These are phyloP conservation scores for Jaltomata sinuosa DNA, from an alignment of 257 asterid species.

Conservation along the genomic window DNA sequence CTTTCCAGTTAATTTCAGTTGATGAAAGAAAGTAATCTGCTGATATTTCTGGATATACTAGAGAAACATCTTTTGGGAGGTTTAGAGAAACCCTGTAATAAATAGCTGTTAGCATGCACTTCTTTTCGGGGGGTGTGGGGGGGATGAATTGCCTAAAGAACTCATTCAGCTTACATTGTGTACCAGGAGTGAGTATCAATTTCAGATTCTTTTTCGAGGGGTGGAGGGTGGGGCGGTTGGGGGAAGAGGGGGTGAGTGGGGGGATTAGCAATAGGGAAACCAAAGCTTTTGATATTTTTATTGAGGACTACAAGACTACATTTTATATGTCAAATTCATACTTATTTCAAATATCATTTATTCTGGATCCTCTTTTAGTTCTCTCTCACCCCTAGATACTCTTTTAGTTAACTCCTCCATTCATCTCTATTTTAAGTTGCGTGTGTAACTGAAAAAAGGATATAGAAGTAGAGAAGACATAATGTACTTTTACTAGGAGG, in stretches of 20 bases:
- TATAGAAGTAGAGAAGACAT: background rate
- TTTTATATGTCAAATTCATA: background rate
- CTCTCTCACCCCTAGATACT: background rate
- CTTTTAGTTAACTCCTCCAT: background rate
- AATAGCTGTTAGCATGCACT: background rate
- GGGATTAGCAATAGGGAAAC: background rate
- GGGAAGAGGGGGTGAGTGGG: background rate
- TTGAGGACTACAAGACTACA: background rate
- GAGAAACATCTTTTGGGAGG: background rate
- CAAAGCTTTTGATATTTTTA: background rate
- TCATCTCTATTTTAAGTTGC: background rate
- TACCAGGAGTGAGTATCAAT: background rate
- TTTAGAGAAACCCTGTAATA: background rate
- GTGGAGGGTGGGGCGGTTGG: background rate
- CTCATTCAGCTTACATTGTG: background rate
- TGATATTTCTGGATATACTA: background rate
- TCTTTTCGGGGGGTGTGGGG: background rate
- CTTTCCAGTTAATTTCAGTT: background rate
- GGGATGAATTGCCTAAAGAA: background rate
- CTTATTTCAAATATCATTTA: background rate
- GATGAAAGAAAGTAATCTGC: background rate
- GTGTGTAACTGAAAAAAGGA: background rate
- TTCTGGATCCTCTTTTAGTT: background rate
- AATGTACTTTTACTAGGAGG: background rate
- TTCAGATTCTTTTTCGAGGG: background rate